Evolutionary conservation across 2,329 filamentous ascomycete species (phyloP).

Genomic region (Calonectria henricotiae): DNA sequence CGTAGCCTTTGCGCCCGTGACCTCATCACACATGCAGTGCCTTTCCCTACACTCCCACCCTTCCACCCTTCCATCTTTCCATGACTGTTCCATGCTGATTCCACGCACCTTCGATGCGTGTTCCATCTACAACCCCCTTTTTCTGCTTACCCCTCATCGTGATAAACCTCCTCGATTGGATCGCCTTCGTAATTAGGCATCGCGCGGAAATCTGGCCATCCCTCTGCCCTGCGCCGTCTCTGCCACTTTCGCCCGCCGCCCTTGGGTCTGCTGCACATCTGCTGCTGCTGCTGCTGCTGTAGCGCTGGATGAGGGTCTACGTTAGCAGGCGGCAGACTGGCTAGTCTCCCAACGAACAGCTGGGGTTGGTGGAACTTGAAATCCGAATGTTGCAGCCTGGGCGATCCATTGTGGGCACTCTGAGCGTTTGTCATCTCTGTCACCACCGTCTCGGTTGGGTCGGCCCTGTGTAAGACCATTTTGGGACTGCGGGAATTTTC

Average conservation of each 20-base stretch:
- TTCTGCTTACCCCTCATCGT: constrained; percentile 30
- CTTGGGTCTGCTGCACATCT: constrained; percentile 26
- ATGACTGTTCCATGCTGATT: constrained; percentile 24
- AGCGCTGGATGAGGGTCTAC: constrained; percentile 23
- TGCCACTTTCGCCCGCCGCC: constrained; percentile 39
- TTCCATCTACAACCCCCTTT: constrained; percentile 28
- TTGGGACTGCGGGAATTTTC: constrained; percentile 14
- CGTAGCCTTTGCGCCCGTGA: constrained; percentile 25
- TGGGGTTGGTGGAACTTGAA: constrained; percentile 54
- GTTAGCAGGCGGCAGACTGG: constrained; percentile 32
- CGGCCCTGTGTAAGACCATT: constrained; percentile 28
- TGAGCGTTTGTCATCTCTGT: constrained; percentile 36
- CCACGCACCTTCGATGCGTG: constrained; percentile 24
- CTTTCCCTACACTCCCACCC: constrained; percentile 7
- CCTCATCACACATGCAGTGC: constrained; percentile 23
- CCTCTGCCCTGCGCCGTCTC: constrained; percentile 45
- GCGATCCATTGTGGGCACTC: constrained; percentile 40
- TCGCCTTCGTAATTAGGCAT: constrained; percentile 56
- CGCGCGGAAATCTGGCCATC: constrained; percentile 55
- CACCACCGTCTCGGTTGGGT: constrained; percentile 30
- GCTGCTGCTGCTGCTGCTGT: not conserved
- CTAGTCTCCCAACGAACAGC: constrained; percentile 56
- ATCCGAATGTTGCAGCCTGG: constrained; percentile 42
- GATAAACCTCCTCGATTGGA: constrained; percentile 54
- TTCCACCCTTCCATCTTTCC: constrained; percentile 25